These are phyloP conservation scores for Talaromyces stipitatus DNA, from an alignment of 495 filamentous ascomycete genomes.

Conservation along the genomic window DNA sequence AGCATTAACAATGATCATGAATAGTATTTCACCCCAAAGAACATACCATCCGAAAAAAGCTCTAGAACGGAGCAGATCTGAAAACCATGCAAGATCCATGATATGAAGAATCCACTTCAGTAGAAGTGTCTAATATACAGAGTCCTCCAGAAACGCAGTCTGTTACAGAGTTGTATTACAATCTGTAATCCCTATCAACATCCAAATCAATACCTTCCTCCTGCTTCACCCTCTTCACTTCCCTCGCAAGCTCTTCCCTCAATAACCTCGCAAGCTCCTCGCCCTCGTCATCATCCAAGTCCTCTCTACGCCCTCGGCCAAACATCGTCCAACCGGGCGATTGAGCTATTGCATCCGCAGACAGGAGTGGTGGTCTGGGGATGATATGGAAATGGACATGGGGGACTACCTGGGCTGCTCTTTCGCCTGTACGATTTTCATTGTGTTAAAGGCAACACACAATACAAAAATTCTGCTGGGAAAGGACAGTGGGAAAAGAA, in stretches of 20 bases:
- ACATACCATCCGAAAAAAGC: constrained; percentile 1
- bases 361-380: constrained; percentile 46
- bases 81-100: background rate
- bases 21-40: constrained; percentile 13
- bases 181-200: constrained; percentile 8
- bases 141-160: no score
- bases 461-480: background rate
- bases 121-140: no score
- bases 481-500: constrained; percentile 2
- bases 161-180: background rate
- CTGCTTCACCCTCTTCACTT: constrained; percentile 37
- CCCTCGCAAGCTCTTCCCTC: constrained; percentile 51
- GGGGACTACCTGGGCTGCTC: constrained; percentile 83
- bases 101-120: no score
- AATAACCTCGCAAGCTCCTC: constrained; percentile 53
- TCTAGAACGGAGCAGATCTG: background rate
- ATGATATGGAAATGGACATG: constrained; percentile 94
- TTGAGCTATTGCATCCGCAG: constrained; percentile 32
- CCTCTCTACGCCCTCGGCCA: constrained; percentile 71
- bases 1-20: background rate
- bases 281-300: constrained; percentile 81
- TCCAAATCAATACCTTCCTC: constrained; percentile 38
- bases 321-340: constrained; percentile 72
- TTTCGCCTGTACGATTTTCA: constrained; percentile 40
- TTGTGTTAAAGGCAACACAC: background rate